Conservation (phyloP, 106 monocot genomes). For the Phalaenopsis aphrodite region DNA sequence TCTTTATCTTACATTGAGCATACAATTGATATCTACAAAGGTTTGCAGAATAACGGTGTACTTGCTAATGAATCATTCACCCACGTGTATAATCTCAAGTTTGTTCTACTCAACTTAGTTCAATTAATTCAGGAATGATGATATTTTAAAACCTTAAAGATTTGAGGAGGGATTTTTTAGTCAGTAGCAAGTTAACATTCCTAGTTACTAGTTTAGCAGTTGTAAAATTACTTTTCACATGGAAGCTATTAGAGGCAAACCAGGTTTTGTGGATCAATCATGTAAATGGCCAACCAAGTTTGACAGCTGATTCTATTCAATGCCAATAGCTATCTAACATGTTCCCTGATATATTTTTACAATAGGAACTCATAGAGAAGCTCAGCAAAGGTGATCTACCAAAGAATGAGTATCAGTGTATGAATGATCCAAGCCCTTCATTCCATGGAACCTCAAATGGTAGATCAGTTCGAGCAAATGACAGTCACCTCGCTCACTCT, state of each 20-base stretch:
- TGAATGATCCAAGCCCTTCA: slow-evolving; percentile 79
- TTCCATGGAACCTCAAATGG: slow-evolving; percentile 34
- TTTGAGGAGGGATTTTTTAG: no score
- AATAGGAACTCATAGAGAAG: slow-evolving; percentile 90
- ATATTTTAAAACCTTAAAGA: neutral
- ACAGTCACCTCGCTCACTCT: slow-evolving; percentile 56
- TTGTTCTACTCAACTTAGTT: neutral
- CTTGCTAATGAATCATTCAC: neutral
- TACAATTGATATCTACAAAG: neutral
- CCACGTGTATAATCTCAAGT: neutral
- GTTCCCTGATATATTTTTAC: neutral
- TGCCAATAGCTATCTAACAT: neutral
- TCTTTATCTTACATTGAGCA: neutral
- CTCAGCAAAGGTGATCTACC: slow-evolving; percentile 76
- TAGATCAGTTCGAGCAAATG: slow-evolving; percentile 17
- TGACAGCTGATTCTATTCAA: no score
- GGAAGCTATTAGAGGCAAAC: no score
- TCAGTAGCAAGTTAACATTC: neutral
- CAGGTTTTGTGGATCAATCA: no score
- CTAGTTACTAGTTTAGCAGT: neutral
- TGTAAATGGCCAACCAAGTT: no score
- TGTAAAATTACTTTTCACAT: neutral
- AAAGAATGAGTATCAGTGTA: slow-evolving; percentile 72
- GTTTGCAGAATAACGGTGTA: neutral
- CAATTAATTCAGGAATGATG: neutral